Percentiles rank a stretch among this genome's conserved stretches.
Conservation (phyloP, 2,329 filamentous ascomycete genomes). For the Cladosporium sp. region DNA sequence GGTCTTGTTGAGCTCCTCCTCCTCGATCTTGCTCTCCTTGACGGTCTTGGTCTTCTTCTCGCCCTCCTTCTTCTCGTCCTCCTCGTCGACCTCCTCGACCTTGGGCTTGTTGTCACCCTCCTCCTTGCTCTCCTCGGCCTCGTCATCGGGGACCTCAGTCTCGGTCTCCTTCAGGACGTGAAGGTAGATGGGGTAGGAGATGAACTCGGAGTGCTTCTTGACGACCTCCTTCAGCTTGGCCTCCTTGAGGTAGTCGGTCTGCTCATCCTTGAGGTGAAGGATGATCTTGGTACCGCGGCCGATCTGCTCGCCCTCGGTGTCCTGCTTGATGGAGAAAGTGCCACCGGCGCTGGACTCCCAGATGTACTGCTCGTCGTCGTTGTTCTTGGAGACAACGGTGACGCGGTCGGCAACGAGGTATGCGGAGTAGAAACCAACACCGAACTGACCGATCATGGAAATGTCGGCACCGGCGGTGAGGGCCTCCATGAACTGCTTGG, state of each 20-base stretch:
- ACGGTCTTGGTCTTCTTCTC: constrained; percentile 98
- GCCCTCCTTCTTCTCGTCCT: constrained; percentile 78
- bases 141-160: constrained; percentile 97
- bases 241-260: constrained; percentile 97
- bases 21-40: constrained; percentile 97
- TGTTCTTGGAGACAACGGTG: constrained; percentile 95
- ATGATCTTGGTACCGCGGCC: constrained; percentile 97
- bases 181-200: constrained; percentile 99
- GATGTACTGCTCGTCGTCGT: constrained; percentile 99
- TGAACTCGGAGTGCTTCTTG: constrained; percentile 99
- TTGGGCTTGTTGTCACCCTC: constrained; percentile 88
- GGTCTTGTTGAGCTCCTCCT: constrained; percentile 99
- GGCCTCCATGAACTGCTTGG: constrained; percentile 99
- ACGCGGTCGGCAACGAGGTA: constrained; percentile 98
- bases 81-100: constrained; percentile 80
- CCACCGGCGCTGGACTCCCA: constrained; percentile 98
- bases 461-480: constrained; percentile 97
- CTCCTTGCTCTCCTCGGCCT: constrained; percentile 67
- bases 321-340: constrained; percentile 87
- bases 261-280: constrained; percentile 99
- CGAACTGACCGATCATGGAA: constrained; percentile 99
- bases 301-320: constrained; percentile 85
- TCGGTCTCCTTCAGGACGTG: constrained; percentile 99
- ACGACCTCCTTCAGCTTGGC: constrained; percentile 99
- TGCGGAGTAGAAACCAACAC: constrained; percentile 99